Evolutionary conservation across 768 basidiomycete genomes (phyloP).

Genomic region (Daedaleopsis nitida): DNA sequence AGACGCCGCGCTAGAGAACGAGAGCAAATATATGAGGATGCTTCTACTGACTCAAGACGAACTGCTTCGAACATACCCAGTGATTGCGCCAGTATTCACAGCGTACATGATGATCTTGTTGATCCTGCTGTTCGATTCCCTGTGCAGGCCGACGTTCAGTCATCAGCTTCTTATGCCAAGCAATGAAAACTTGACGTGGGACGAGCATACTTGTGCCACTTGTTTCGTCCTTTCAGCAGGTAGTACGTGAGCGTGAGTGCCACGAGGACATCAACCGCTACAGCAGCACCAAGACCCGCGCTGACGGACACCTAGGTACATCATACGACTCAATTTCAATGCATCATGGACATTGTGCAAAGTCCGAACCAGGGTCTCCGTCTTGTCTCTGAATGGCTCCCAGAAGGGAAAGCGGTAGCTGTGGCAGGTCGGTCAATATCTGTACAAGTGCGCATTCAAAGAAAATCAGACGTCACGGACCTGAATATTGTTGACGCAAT

Average conservation of each 20-base stretch:
- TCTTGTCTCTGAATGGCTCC: slow-evolving; percentile 10
- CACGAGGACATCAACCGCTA: slow-evolving; percentile 13
- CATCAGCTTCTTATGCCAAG: too few relatives aligned
- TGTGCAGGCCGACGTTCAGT: neutral
- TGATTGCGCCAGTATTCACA: slow-evolving; percentile 18
- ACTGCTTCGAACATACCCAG: neutral
- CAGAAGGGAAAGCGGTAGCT: slow-evolving; percentile 7
- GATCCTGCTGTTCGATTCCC: slow-evolving; percentile 12
- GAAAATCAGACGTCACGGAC: neutral
- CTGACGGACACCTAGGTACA: slow-evolving; percentile 5
- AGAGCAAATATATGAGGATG: neutral
- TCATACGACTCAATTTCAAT: neutral
- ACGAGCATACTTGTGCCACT: slow-evolving; percentile 1
- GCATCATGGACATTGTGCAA: neutral
- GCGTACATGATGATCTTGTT: slow-evolving; percentile 16
- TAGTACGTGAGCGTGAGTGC: slow-evolving; percentile 18
- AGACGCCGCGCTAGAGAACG: slow-evolving; percentile 10
- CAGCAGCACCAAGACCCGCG: slow-evolving; percentile 13
- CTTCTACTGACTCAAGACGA: neutral
- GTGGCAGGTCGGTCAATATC: neutral
- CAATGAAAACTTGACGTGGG: neutral
- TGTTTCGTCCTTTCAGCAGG: slow-evolving; percentile 8
- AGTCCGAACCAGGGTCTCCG: slow-evolving; percentile 4
- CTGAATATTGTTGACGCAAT: slow-evolving; percentile 15
- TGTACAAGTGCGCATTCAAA: too few relatives aligned